Evolutionary conservation across 139 green algal species (phyloP).

Genomic region (Micractinium conductrix): DNA sequence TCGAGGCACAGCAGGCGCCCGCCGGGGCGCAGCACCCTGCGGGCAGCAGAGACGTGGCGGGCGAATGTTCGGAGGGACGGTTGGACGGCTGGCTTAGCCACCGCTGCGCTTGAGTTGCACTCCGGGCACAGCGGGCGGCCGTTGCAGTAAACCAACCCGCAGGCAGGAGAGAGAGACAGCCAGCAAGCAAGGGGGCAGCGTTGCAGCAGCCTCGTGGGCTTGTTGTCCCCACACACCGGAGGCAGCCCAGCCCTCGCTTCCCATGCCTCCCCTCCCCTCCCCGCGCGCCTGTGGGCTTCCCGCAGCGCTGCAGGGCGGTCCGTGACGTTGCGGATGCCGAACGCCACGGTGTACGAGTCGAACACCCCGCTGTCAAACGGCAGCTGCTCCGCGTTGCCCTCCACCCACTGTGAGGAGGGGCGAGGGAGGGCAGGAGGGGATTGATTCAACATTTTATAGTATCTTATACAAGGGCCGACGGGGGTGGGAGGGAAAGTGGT

Average conservation of each 20-base stretch:
- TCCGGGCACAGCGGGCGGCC: too few relatives aligned
- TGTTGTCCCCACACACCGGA: too few relatives aligned
- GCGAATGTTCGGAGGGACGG: too few relatives aligned
- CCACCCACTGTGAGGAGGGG: too few relatives aligned
- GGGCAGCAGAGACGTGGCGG: too few relatives aligned
- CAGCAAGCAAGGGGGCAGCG: not conserved
- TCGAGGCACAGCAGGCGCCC: slow-evolving; percentile 95
- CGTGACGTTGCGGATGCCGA: slow-evolving; percentile 98
- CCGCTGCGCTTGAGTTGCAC: too few relatives aligned
- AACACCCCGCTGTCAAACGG: slow-evolving; percentile 77
- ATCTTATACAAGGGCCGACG: too few relatives aligned
- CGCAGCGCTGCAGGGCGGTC: slow-evolving; percentile 77
- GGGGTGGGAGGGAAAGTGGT: too few relatives aligned
- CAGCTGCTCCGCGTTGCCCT: slow-evolving; percentile 91
- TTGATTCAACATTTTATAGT: too few relatives aligned
- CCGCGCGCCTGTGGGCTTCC: slow-evolving; percentile 74
- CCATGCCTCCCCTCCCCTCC: not conserved
- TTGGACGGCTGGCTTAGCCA: too few relatives aligned
- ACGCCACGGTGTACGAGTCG: slow-evolving; percentile 97
- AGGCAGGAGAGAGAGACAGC: not conserved
- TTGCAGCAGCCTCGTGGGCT: too few relatives aligned
- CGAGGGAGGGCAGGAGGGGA: too few relatives aligned
- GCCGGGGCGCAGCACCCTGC: slow-evolving; percentile 82
- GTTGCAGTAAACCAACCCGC: not conserved
- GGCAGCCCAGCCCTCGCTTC: not conserved